Evolutionary conservation across 148 eudicot species (phyloP).

Genomic region (Nepenthes mirabilis): DNA sequence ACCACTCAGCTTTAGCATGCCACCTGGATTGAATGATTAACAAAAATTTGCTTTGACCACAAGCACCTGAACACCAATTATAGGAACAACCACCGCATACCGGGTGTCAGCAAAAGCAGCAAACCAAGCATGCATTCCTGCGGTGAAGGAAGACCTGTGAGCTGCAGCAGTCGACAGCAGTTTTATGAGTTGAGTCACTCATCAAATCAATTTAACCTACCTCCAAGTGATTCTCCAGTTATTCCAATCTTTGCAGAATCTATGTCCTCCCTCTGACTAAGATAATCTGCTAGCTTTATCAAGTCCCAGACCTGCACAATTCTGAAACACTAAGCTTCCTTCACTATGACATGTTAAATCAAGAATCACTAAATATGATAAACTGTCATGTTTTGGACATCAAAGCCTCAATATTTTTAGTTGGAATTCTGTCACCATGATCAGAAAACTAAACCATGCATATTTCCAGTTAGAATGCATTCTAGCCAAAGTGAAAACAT

Average conservation of each 20-base stretch:
- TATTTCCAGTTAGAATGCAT: too few relatives aligned
- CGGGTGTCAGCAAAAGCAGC: constrained; percentile 82
- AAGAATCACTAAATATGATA: too few relatives aligned
- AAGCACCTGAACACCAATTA: constrained; percentile 92
- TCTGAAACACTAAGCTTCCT: too few relatives aligned
- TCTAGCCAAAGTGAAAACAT: too few relatives aligned
- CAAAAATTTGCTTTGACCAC: constrained; percentile 3
- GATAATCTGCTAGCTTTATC: constrained; percentile 84
- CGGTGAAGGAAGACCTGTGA: neutral
- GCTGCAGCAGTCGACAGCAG: neutral
- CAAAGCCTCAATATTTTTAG: too few relatives aligned
- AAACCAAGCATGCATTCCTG: constrained; percentile 99
- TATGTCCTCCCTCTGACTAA: constrained; percentile 57
- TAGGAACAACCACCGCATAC: constrained; percentile 73
- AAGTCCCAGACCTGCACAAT: constrained; percentile 80
- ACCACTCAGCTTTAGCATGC: neutral
- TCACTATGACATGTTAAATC: too few relatives aligned
- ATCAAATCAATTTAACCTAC: constrained; percentile 21
- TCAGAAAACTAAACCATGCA: too few relatives aligned
- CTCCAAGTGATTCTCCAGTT: constrained; percentile 99
- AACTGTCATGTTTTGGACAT: too few relatives aligned
- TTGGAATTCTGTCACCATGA: too few relatives aligned
- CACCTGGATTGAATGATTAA: neutral
- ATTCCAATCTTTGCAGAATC: constrained; percentile 77
- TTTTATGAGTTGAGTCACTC: neutral